Percentiles rank a stretch among this genome's conserved stretches.
phyloP scores from a whole-genome alignment of 176 grass and related monocot species.

The Microstegium vimineum region DNA sequence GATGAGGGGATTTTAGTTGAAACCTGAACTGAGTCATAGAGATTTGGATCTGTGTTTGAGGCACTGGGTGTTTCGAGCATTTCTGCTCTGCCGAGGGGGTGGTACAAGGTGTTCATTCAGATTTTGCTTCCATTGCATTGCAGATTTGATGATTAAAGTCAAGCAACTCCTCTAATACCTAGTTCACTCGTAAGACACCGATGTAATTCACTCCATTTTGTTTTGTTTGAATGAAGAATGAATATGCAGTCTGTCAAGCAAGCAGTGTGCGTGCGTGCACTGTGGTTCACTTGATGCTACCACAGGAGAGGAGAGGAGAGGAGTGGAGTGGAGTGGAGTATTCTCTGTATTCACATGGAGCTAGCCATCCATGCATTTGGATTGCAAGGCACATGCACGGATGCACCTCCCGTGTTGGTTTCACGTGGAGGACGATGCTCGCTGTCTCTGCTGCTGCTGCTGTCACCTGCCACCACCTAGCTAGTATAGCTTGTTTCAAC shows the following conservation, averaged over 20 bases:
- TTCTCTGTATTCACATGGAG: not conserved
- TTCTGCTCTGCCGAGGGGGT: no score
- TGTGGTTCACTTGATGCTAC: not conserved
- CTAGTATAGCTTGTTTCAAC: constrained; percentile 17
- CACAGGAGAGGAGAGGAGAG: no score
- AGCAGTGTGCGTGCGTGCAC: not conserved
- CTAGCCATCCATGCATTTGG: no score
- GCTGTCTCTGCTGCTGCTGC: not conserved
- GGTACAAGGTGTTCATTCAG: not conserved
- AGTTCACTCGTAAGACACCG: not conserved
- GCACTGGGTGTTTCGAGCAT: not conserved
- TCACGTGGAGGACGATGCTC: not conserved
- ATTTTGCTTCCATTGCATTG: not conserved
- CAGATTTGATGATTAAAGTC: not conserved
- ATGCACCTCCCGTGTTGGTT: not conserved
- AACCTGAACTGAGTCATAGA: not conserved
- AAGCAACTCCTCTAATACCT: no score
- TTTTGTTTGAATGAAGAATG: not conserved
- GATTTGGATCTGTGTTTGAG: not conserved
- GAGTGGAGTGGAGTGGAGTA: no score
- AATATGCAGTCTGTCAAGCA: not conserved
- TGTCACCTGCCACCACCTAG: no score
- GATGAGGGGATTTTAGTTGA: not conserved
- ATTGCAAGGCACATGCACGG: not conserved
- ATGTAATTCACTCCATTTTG: no score